Base-by-base conservation (phyloP, 139 green algal species). In the Chlamydomonas sp. region DNA sequence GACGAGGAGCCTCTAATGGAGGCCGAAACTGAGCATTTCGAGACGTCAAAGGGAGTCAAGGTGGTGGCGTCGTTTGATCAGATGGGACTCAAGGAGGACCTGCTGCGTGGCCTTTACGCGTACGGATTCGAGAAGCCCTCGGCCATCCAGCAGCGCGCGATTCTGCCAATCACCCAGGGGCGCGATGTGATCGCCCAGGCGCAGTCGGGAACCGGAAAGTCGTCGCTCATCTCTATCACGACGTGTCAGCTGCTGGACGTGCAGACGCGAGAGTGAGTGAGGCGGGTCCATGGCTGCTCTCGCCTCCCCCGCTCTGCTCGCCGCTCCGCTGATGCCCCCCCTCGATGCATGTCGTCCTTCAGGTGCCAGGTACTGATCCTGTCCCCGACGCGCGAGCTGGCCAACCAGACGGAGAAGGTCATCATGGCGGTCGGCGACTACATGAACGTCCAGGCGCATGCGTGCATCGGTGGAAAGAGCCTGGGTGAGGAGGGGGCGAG, bases 91-190 rank as follows among this genome's bases (percentile, higher is more conserved):
- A 85, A 89, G 63, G 90, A 98, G 35, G 90, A 96, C 48, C 80
- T 99, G 31, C 76, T 99, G 29, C 83, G 94, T 16, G 94, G 95
- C 10, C 77, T 98, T 4, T 99, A 97, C 69, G 74, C 78, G 24
- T 98, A 96, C 62, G 95, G 95, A 39, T 99, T 97, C 76, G 92
- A 98, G 72, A 96, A 94, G 80, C 95, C 95, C 0, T 97, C 92
- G 3, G 95, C 95, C 36, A 98, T 99, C 65, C 95, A 99, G 81
- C 95, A 99, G 80, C 85, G 95, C 13, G 95, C 95, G 0, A 81
- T 98, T 24, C 57, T 94, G 73, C 95, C 95, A 37, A 97, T 99
- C 73, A 80, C 92, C 22, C 38, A 78, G 48, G 91, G 90, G 1
- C 79, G 94, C 5, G 95, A 99, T 80, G 91, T 98, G 8, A 98